These are phyloP conservation scores for Skeletonema potamos DNA, from an alignment of 108 stramenopile genomes.

Conservation along the genomic window DNA sequence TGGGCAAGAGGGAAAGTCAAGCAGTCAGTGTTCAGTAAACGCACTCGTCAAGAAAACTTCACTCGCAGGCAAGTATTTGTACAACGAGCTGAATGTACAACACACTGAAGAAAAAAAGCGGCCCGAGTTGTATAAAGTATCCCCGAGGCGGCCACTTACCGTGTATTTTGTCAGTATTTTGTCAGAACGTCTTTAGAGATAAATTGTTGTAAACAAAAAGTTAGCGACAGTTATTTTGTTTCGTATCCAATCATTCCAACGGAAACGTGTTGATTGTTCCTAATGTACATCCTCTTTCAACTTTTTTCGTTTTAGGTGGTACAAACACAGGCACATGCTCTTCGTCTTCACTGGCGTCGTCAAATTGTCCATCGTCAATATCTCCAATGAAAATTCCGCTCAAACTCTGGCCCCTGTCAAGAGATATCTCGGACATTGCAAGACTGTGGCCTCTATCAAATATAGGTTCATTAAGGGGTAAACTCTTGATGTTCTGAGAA, in stretches of 20 bases:
- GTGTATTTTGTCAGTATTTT: not conserved
- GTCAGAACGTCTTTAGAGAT: not conserved
- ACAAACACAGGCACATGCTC: too few species aligned
- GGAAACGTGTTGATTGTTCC: not conserved
- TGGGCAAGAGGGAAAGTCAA: too few species aligned
- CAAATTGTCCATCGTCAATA: not conserved
- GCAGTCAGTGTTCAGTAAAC: too few species aligned
- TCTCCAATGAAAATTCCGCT: not conserved
- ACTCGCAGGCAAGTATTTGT: too few species aligned
- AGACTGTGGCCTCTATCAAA: not conserved
- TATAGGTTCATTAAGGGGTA: not conserved
- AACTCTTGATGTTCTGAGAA: not conserved
- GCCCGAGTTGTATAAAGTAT: not conserved
- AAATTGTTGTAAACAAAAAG: not conserved
- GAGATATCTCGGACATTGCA: slow-evolving; percentile 1
- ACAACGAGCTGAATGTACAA: not conserved
- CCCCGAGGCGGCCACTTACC: not conserved
- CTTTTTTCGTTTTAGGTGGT: not conserved
- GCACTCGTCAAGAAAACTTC: too few species aligned
- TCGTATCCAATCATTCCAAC: too few species aligned
- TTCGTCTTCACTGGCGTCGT: not conserved
- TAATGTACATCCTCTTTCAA: not conserved
- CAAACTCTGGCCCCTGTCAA: not conserved
- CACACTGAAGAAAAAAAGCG: not conserved
- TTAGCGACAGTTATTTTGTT: not conserved